These are phyloP conservation scores for Turritis glabra DNA, from an alignment of 345 rosid genomes.

Conservation along the genomic window DNA sequence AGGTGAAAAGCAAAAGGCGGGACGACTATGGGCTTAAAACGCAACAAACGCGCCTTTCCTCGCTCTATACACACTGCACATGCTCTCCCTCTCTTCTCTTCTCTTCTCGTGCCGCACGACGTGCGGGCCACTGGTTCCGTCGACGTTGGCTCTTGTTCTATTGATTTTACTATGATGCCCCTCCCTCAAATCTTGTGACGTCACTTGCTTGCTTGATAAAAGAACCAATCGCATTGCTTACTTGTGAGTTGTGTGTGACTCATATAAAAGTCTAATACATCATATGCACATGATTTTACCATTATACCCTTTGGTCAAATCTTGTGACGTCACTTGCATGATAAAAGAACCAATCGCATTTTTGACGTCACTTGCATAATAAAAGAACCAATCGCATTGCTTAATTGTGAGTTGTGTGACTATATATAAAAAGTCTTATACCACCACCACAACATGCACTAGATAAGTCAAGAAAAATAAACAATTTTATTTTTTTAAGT, in stretches of 20 bases:
- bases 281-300: neutral
- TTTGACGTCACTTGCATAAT: neutral
- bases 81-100: neutral
- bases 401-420: neutral
- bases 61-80: neutral
- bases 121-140: constrained; percentile 33
- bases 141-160: neutral
- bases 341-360: neutral
- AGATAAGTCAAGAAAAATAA: neutral
- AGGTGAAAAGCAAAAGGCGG: constrained; percentile 45
- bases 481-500: neutral
- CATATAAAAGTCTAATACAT: no score
- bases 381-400: neutral
- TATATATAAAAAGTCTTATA: neutral
- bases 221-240: neutral
- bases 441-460: constrained; percentile 6
- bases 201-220: constrained; percentile 11
- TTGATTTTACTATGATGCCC: constrained; percentile 5
- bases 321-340: neutral
- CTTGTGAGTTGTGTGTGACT: no score
- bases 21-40: constrained; percentile 29
- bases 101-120: constrained; percentile 13
- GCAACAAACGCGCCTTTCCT: constrained; percentile 30
- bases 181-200: neutral
- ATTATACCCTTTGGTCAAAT: neutral